Percentiles rank a stretch among this genome's conserved stretches.
Evolutionary conservation across 495 filamentous ascomycete genomes (phyloP).

Genomic region (Cladorrhinum samala): DNA sequence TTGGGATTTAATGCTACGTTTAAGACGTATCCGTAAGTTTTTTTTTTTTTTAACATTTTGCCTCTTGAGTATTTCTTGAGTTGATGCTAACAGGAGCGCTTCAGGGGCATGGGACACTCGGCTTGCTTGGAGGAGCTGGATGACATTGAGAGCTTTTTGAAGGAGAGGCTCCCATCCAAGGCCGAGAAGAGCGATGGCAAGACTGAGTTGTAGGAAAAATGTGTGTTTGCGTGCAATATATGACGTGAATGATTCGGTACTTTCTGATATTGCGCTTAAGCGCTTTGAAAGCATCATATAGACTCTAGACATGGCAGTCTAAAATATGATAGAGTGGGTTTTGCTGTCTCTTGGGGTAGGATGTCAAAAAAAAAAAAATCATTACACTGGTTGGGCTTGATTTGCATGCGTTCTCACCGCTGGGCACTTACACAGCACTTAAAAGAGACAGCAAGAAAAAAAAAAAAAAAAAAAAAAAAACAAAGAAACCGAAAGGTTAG

Average conservation of each 20-base stretch:
- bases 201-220: slow-evolving; percentile 32
- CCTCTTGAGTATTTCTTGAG: slow-evolving; percentile 7
- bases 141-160: slow-evolving; percentile 73
- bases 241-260: too few species aligned
- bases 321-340: too few species aligned
- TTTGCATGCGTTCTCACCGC: too few species aligned
- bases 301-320: too few species aligned
- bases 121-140: slow-evolving; percentile 76
- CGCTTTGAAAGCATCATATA: too few species aligned
- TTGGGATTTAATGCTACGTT: slow-evolving; percentile 67
- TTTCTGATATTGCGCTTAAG: too few species aligned
- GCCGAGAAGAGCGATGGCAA: slow-evolving; percentile 37
- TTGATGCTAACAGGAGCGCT: background rate
- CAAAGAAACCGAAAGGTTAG: background rate
- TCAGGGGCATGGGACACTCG: slow-evolving; percentile 63
- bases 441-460: background rate
- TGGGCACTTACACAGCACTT: background rate
- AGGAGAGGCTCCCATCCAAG: slow-evolving; percentile 50
- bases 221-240: too few species aligned
- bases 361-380: too few species aligned
- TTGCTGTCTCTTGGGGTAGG: too few species aligned
- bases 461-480: background rate
- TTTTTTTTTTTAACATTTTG: background rate
- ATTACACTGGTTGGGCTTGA: too few species aligned
- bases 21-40: slow-evolving; percentile 64